These are phyloP conservation scores for Sherardia arvensis DNA, from an alignment of 257 asterid genomes.

Conservation along the genomic window DNA sequence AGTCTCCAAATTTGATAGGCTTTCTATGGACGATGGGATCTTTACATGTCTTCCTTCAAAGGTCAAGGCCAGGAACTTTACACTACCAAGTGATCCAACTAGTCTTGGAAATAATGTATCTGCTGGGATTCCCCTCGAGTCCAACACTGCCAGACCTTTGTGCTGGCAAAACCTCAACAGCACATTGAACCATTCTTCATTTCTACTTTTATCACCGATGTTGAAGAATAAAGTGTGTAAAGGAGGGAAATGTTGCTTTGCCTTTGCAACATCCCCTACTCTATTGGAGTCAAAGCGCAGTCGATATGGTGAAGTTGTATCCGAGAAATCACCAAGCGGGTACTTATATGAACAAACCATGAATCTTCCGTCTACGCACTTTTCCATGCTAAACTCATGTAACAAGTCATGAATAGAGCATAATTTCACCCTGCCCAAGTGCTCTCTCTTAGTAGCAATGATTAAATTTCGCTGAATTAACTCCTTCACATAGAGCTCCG, in stretches of 20 bases:
- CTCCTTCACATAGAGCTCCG: background rate
- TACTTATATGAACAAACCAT: background rate
- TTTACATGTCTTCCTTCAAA: background rate
- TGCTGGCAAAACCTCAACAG: background rate
- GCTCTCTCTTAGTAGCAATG: background rate
- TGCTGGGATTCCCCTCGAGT: background rate
- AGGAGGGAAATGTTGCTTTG: background rate
- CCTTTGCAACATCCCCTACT: background rate
- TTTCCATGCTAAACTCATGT: background rate
- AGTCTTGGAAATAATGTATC: background rate
- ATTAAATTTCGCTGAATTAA: background rate
- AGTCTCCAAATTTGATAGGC: conserved; percentile 1
- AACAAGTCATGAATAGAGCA: background rate
- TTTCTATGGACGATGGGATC: background rate
- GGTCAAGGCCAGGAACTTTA: conserved; percentile 3
- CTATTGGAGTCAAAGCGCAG: background rate
- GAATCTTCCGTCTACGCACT: background rate
- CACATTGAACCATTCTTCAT: background rate
- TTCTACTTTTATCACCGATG: background rate
- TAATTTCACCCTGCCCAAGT: background rate
- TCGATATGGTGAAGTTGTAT: background rate
- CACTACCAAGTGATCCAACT: background rate
- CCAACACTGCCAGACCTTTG: conserved; percentile 2
- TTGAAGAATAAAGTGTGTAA: conserved; percentile 2
- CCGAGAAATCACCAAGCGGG: background rate